Percentiles rank a stretch among this genome's conserved stretches.
These are phyloP conservation scores for Cyberlindnera meyerae DNA, from an alignment of 805 yeast species.

Conservation along the genomic window DNA sequence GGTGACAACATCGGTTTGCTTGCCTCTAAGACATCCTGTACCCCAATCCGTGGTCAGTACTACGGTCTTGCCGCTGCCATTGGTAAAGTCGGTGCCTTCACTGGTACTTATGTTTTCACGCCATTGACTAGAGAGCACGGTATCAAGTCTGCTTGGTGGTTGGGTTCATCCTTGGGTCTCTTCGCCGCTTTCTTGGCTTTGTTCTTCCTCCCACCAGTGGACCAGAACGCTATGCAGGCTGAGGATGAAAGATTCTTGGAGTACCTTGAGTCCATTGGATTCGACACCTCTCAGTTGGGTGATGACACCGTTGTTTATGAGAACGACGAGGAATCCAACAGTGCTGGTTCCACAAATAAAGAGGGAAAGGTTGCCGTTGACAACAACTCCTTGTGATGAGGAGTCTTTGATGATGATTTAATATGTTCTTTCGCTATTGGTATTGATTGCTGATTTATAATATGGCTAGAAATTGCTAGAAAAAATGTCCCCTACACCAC, in stretches of 20 bases:
- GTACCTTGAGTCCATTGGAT: conserved; percentile 65
- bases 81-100: conserved; percentile 91
- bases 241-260: conserved; percentile 72
- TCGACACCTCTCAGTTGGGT: conserved; percentile 59
- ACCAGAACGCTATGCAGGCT: conserved; percentile 72
- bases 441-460: no score
- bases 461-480: no score
- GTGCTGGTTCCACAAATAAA: background rate
- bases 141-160: conserved; percentile 73
- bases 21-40: conserved; percentile 81
- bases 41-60: conserved; percentile 86
- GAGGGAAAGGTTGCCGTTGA: conserved; percentile 1
- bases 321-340: conserved; percentile 1
- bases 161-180: conserved; percentile 72
- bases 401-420: no score
- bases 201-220: conserved; percentile 73
- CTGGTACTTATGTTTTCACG: conserved; percentile 87
- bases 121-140: conserved; percentile 64
- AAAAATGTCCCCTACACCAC: no score
- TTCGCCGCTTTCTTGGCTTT: conserved; percentile 66
- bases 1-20: conserved; percentile 89
- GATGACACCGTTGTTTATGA: conserved; percentile 5
- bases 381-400: background rate
- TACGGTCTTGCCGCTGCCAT: conserved; percentile 89
- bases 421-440: no score